Base-by-base conservation (phyloP, 768 basidiomycete genomes). In the Termitomyces sp. region DNA sequence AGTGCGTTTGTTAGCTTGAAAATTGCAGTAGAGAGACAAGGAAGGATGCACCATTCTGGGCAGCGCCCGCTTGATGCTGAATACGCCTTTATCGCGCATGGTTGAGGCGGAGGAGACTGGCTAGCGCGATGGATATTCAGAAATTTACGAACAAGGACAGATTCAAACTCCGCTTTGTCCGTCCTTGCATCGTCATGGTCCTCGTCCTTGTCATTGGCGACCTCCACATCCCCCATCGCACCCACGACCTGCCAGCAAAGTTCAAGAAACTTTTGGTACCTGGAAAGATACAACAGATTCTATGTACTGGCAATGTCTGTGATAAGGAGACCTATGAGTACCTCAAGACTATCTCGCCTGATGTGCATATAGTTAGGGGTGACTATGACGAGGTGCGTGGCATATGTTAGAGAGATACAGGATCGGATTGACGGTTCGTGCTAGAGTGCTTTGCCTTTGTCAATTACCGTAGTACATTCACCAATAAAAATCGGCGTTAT, bases 301-400 rank as follows among this genome's bases (percentile, higher is more conserved):
- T 98, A 27, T 97, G 94, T 71, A 98, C 96, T 0, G 97, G 97
- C 49, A 98, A 98, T 70, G 89, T 98, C 24, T 95, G 93, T 72
- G 97, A 99, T 76, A 88, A 89, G 67, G 96, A 98, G 74, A 98
- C 97, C 7, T 95, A 91, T 73, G 97, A 98, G 65, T 98, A 97
- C 77, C 80, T 99, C 24, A 81, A 93, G 63, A 94, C 92, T 15
- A 91, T 99, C n/a, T 88, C 92, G 18, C 86, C 91, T 11, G 97
- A 98, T 68, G 91, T 98, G 7, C 82, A 91, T 63, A 89, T 94
- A 45, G 96, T 95, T 2, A 81, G 87, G 65, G 97, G 97, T 4
- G 97, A 98, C 71, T 97, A 93, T 67, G 97, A 99, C 69, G 95
- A 98, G 78, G 93, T 94, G 69, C 60, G 78, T 72, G 20, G 4